A percentile compares a stretch with the other conserved stretches of the same genome.
Conservation (phyloP, 1,284 basidiomycete species). For the Cutaneotrichosporon sp. region DNA sequence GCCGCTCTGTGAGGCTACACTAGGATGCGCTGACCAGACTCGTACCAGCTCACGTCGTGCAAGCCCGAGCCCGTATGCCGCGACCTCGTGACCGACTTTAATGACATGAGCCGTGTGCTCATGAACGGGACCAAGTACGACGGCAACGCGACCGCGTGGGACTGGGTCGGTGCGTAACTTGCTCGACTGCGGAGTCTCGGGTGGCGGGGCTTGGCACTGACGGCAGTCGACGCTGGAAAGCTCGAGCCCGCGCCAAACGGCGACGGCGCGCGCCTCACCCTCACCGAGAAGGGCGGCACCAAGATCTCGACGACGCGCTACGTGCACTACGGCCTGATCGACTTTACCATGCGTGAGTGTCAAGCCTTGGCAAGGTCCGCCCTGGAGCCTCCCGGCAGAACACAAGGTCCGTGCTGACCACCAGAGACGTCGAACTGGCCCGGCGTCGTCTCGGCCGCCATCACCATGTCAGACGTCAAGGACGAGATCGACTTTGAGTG, state of each 20-base stretch:
- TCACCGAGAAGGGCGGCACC: conserved; percentile 65
- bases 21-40: conserved; percentile 2
- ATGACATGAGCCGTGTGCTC: conserved; percentile 67
- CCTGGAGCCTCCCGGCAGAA: too few species aligned
- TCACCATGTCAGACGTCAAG: conserved; percentile 79
- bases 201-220: too few species aligned
- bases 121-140: conserved; percentile 61
- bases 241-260: conserved; percentile 62
- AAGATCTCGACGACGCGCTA: conserved; percentile 75
- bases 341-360: conserved; percentile 60
- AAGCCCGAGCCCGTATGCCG: conserved; percentile 70
- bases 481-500: conserved; percentile 82
- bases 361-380: too few species aligned
- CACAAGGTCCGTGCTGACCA: conserved; percentile 13
- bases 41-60: conserved; percentile 59
- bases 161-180: conserved; percentile 44
- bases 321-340: conserved; percentile 75
- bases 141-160: conserved; percentile 69
- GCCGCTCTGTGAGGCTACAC: conserved; percentile 58
- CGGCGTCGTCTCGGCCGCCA: conserved; percentile 78
- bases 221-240: conserved; percentile 66
- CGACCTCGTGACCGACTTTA: conserved; percentile 65
- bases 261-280: conserved; percentile 62
- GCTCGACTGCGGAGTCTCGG: too few species aligned
- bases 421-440: conserved; percentile 58